Evolutionary conservation across 257 asterid genomes (phyloP).

Genomic region (Salvia hispanica): DNA sequence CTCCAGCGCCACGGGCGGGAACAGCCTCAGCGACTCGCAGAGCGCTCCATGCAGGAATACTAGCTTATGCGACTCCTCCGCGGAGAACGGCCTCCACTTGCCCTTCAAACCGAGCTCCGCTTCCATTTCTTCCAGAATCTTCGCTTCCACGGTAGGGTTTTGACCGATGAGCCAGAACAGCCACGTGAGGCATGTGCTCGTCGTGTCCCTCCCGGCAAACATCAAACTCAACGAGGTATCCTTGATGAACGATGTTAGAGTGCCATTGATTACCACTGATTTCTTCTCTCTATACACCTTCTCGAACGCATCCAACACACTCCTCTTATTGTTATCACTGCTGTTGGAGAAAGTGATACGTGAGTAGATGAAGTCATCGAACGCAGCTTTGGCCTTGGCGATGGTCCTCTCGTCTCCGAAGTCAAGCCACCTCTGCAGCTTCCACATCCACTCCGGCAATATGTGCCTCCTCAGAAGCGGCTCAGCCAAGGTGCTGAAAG

Average conservation of each 20-base stretch:
- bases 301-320: conserved; percentile 25
- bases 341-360: not conserved
- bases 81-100: conserved; percentile 25
- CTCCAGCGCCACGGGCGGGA: conserved; percentile 23
- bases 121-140: conserved; percentile 37
- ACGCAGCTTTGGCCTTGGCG: conserved; percentile 26
- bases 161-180: conserved; percentile 37
- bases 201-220: conserved; percentile 39
- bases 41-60: conserved; percentile 49
- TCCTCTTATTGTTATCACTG: too few species aligned
- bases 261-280: not conserved
- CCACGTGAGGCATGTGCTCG: conserved; percentile 38
- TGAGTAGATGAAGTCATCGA: conserved; percentile 45
- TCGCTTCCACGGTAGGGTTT: conserved; percentile 32
- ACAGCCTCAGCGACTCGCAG: conserved; percentile 47
- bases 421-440: conserved; percentile 37
- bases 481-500: conserved; percentile 34
- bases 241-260: conserved; percentile 19
- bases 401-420: conserved; percentile 39
- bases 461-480: conserved; percentile 40
- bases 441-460: conserved; percentile 43
- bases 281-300: conserved; percentile 22
- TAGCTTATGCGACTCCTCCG: conserved; percentile 36
- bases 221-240: conserved; percentile 35
- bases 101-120: not conserved